These are phyloP conservation scores for Ceratobasidium papillatum DNA, from an alignment of 1,284 basidiomycete genomes.

Conservation along the genomic window DNA sequence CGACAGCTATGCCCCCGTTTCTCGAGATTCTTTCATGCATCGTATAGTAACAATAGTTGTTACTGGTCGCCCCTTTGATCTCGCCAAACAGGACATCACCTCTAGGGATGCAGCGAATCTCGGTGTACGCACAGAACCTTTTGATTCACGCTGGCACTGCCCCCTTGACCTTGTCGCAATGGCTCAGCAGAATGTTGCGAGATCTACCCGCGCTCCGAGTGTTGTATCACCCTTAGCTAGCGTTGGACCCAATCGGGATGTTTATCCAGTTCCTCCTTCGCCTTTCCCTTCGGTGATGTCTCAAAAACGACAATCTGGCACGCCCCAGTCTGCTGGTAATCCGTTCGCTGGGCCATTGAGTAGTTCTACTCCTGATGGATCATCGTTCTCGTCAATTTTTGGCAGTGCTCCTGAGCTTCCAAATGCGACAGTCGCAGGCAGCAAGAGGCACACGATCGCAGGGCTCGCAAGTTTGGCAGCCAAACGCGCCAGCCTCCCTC, in stretches of 20 bases:
- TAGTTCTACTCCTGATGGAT: slow-evolving; percentile 25
- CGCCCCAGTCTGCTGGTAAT: slow-evolving; percentile 12
- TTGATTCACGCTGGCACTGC: slow-evolving; percentile 88
- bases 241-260: slow-evolving; percentile 6
- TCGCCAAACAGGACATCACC: slow-evolving; percentile 39
- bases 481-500: slow-evolving; percentile 32
- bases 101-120: neutral
- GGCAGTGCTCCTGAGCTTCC: slow-evolving; percentile 12
- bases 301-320: neutral
- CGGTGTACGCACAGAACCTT: slow-evolving; percentile 54
- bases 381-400: neutral
- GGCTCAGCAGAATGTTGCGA: slow-evolving; percentile 22
- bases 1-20: slow-evolving; percentile 8
- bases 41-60: slow-evolving; percentile 82
- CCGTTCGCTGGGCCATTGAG: slow-evolving; percentile 7
- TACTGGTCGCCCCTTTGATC: slow-evolving; percentile 68
- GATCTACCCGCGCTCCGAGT: slow-evolving; percentile 3
- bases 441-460: slow-evolving; percentile 65
- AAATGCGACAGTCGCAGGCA: slow-evolving; percentile 58
- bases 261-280: slow-evolving; percentile 32
- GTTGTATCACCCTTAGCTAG: neutral
- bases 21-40: slow-evolving; percentile 55
- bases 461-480: slow-evolving; percentile 46
- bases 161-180: slow-evolving; percentile 70
- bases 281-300: slow-evolving; percentile 33